A percentile compares a stretch with the other conserved stretches of the same genome.
phyloP scores from a whole-genome alignment of 2,329 filamentous ascomycete genomes.

The Trichoderma hamatum region DNA sequence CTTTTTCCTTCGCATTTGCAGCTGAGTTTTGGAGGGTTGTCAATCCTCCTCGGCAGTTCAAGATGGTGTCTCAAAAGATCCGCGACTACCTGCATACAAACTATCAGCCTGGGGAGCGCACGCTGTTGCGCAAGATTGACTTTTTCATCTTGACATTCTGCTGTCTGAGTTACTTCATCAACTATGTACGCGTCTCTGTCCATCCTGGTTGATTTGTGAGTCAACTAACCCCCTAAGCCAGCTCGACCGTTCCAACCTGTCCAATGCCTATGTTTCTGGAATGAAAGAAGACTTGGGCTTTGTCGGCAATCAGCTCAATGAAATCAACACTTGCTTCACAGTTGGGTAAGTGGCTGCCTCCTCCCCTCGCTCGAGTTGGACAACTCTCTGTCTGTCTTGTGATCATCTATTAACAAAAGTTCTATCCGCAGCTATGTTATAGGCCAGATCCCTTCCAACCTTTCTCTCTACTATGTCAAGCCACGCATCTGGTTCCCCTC shows the following conservation, averaged over 20 bases:
- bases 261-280: conserved; percentile 49
- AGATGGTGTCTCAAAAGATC: conserved; percentile 29
- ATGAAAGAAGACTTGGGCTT: conserved; percentile 53
- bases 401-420: neutral
- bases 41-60: conserved; percentile 11
- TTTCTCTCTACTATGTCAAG: conserved; percentile 64
- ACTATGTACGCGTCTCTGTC: conserved; percentile 48
- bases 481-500: conserved; percentile 66
- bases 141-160: conserved; percentile 68
- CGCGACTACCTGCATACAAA: conserved; percentile 41
- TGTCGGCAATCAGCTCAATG: conserved; percentile 47
- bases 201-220: too few relatives aligned
- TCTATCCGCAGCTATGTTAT: conserved; percentile 45
- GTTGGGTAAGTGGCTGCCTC: conserved; percentile 37
- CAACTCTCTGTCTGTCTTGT: too few relatives aligned
- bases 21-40: neutral
- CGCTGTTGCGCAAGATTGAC: conserved; percentile 61
- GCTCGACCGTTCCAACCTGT: conserved; percentile 46
- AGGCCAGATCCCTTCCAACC: conserved; percentile 63
- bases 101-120: conserved; percentile 45
- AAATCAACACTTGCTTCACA: conserved; percentile 44
- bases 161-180: conserved; percentile 60
- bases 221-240: conserved; percentile 17
- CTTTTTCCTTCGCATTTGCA: neutral
- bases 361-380: neutral